These are phyloP conservation scores for Mycena haematopus DNA, from an alignment of 768 basidiomycete species.

Conservation along the genomic window DNA sequence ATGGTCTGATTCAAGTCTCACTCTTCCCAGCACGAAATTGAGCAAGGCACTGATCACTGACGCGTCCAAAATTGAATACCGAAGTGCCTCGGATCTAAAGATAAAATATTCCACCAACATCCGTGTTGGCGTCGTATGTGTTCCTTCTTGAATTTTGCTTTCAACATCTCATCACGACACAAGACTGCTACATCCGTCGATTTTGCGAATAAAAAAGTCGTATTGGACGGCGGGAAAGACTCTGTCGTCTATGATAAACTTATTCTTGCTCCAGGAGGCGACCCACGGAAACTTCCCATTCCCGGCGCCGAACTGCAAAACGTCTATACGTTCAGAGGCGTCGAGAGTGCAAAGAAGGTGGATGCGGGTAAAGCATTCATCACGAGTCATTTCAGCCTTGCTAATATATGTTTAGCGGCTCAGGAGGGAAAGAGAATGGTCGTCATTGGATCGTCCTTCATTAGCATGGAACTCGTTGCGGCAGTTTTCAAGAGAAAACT, in stretches of 20 bases:
- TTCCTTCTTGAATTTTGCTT: constrained; percentile 17
- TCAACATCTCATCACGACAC: constrained; percentile 1
- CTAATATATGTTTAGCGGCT: constrained; percentile 46
- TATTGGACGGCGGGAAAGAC: constrained; percentile 64
- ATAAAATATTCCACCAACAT: constrained; percentile 75
- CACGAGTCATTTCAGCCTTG: background rate
- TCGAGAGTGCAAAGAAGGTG: constrained; percentile 75
- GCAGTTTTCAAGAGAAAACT: constrained; percentile 76
- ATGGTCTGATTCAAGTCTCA: constrained; percentile 16
- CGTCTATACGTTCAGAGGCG: constrained; percentile 75
- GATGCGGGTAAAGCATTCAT: constrained; percentile 56
- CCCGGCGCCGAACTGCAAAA: constrained; percentile 77
- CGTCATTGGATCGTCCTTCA: constrained; percentile 89
- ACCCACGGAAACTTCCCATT: constrained; percentile 77
- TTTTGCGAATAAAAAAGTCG: constrained; percentile 64
- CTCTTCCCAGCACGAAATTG: constrained; percentile 73
- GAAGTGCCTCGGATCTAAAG: constrained; percentile 73
- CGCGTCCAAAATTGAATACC: constrained; percentile 77
- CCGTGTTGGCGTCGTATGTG: constrained; percentile 61
- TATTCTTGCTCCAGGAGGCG: constrained; percentile 79
- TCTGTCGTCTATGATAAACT: constrained; percentile 74
- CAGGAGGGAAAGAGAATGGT: constrained; percentile 80
- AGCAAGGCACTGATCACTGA: constrained; percentile 87
- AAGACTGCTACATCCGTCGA: constrained; percentile 78
- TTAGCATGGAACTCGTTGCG: constrained; percentile 91